Evolutionary conservation across 139 green algal species (phyloP).

Genomic region (Parachlorella kessleri): DNA sequence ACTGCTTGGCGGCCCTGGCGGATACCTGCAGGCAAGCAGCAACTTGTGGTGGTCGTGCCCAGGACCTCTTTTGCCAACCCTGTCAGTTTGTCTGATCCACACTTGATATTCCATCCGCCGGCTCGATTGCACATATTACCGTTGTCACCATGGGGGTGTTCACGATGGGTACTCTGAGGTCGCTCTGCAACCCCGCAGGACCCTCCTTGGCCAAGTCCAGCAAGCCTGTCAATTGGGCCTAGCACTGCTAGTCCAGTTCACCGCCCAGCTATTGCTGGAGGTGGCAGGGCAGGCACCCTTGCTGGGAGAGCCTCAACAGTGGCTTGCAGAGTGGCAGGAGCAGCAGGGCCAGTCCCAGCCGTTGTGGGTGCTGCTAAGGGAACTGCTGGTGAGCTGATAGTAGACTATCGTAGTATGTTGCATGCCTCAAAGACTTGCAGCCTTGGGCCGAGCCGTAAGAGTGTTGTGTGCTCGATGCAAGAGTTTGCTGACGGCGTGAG

Average conservation of each 20-base stretch:
- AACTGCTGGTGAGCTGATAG: too few relatives aligned
- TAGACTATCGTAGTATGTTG: too few relatives aligned
- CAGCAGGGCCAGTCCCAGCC: too few relatives aligned
- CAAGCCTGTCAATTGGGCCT: conserved; percentile 3
- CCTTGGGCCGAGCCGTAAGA: too few relatives aligned
- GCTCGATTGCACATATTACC: background rate
- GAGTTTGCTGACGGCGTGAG: too few relatives aligned
- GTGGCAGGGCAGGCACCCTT: background rate
- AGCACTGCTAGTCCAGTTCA: conserved; percentile 29
- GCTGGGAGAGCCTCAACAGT: background rate
- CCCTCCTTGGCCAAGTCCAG: background rate
- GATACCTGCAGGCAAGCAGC: too few relatives aligned
- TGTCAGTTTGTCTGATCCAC: background rate
- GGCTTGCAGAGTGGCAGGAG: background rate
- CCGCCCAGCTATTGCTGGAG: background rate
- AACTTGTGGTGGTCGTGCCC: too few relatives aligned
- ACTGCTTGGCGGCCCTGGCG: background rate
- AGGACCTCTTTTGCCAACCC: background rate
- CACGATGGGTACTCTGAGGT: too few relatives aligned
- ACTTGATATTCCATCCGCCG: background rate
- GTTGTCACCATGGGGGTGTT: too few relatives aligned
- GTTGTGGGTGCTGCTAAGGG: too few relatives aligned
- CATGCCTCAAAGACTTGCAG: too few relatives aligned
- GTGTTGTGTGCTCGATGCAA: too few relatives aligned
- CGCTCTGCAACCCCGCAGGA: background rate